Base-by-base conservation (phyloP, 2,329 filamentous ascomycete species). In the Hymenoscyphus linearis region DNA sequence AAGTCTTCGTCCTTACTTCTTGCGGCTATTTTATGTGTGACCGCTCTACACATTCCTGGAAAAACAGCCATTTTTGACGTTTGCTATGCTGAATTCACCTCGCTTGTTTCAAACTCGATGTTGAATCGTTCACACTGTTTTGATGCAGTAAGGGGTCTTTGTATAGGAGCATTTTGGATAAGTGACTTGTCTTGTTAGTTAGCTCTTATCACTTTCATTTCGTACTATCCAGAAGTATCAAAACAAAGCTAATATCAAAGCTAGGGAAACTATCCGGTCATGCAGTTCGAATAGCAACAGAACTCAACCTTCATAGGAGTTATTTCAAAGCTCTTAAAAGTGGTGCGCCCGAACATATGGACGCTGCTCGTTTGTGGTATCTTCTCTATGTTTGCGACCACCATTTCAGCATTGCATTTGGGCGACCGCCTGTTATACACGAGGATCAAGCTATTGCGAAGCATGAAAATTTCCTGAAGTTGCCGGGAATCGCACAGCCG, bases 331-430 rank as follows among this genome's bases (percentile, higher is more conserved):
- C 81, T 52, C 74, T 80, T 1, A 76, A 77, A 31, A 79, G 80
- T 0, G 75, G 78, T 36, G 72, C 65, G 1, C 44, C 18, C 7
- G 77, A 82, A 64, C 76, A 82, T 59, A 78, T 81, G 66, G 80
- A 85, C 62, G 78, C 80, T 27, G 79, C 85, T 4, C 76, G 85
- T 50, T 74, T 88, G 6, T 87, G 84, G 83, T 87, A 86, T 69
- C 70, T 85, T 36, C 72, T 86, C 0, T 88, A 87, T 66, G 83
- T 86, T 1, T 87, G 84, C 67, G 85, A 88, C 67, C 85, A 86
- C 63, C 85, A 88, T 69, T 82, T 87, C 31, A 85, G 82, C 58
- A 86, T 88, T 57, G 79, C 85, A 0, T 87, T 87, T 58, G 81
- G 82, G n/a, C 76, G 85, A 16, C 83, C 84, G 3, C 82, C 84